Conservation (phyloP, 2,329 filamentous ascomycete genomes). For the Myriosclerotinia curreyana region DNA sequence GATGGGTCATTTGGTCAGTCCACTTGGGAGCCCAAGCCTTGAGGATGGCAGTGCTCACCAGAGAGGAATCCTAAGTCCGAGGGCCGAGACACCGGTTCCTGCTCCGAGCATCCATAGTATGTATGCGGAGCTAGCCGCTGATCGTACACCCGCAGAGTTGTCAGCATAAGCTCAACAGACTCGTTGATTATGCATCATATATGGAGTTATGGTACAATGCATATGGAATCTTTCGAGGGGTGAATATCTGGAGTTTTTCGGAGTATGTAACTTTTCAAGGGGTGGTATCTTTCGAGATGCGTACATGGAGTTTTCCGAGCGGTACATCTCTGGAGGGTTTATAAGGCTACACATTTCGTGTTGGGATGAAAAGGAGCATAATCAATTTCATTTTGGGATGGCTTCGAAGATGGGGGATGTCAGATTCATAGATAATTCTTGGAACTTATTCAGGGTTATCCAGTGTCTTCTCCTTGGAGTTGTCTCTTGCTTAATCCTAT, state of each 20-base stretch:
- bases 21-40: neutral
- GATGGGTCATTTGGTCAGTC: slow-evolving; percentile 3
- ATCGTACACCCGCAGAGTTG: neutral
- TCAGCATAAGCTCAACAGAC: neutral
- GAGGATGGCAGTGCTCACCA: neutral
- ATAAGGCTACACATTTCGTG: neutral
- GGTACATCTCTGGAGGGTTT: neutral
- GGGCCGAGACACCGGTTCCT: neutral
- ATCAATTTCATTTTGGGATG: neutral
- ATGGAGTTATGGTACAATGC: neutral
- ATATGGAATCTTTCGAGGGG: neutral
- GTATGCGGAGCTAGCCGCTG: neutral
- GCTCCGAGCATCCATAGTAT: neutral
- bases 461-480: slow-evolving; percentile 1
- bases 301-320: too few species aligned
- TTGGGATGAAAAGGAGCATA: neutral
- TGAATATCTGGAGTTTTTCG: neutral
- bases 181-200: neutral
- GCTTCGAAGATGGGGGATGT: neutral
- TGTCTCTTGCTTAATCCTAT: neutral
- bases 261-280: too few species aligned
- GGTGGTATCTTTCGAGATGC: too few species aligned
- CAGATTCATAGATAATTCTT: slow-evolving; percentile 1
- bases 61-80: neutral
- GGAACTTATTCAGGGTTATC: neutral